A percentile compares a stretch with the other conserved stretches of the same genome.
phyloP scores from a whole-genome alignment of 768 basidiomycete species.

The Suillus subalutaceus region DNA sequence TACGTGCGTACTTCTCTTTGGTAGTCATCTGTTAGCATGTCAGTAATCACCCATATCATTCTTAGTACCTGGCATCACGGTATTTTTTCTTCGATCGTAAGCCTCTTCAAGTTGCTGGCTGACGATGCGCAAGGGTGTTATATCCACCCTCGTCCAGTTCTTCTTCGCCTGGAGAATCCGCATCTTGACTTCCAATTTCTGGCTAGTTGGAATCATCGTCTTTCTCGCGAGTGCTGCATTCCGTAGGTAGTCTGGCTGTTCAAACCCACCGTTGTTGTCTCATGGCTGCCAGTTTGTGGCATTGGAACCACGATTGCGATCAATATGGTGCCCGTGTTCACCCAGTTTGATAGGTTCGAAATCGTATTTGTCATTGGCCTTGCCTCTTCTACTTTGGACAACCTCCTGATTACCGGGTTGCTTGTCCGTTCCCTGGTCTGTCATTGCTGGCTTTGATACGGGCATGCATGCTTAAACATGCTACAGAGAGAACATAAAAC shows the following conservation, averaged over 20 bases:
- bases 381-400: conserved; percentile 44
- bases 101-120: background rate
- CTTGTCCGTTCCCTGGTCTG: conserved; percentile 48
- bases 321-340: conserved; percentile 29
- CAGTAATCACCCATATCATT: background rate
- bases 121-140: conserved; percentile 22
- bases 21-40: conserved; percentile 8
- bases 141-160: conserved; percentile 29
- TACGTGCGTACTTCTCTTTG: conserved; percentile 19
- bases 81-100: conserved; percentile 2
- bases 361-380: conserved; percentile 45
- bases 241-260: conserved; percentile 15
- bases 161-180: conserved; percentile 33
- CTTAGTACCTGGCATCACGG: conserved; percentile 28
- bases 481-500: conserved; percentile 39
- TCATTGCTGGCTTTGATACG: background rate
- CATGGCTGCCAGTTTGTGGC: conserved; percentile 25
- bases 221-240: conserved; percentile 23
- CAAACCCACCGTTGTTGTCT: conserved; percentile 10
- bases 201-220: conserved; percentile 17
- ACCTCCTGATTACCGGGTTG: conserved; percentile 47
- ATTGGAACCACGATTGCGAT: conserved; percentile 35
- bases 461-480: conserved; percentile 1
- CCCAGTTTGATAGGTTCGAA: conserved; percentile 33
- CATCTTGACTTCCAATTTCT: conserved; percentile 19